Evolutionary conservation across 805 yeast genomes (phyloP).

Genomic region (Jamesozyma hellenica): DNA sequence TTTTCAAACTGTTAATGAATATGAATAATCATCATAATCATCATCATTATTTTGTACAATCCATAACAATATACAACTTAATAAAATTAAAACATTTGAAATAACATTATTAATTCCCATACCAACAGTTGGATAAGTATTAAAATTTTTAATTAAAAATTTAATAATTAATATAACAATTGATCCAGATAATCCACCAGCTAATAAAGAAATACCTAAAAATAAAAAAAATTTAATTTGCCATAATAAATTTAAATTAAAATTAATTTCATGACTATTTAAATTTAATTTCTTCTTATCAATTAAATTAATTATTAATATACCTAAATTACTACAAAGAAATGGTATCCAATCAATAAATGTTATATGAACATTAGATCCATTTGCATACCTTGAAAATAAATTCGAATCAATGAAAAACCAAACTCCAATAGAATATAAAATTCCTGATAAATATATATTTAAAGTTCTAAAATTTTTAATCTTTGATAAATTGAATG

Average conservation of each 20-base stretch:
- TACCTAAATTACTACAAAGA: constrained; percentile 79
- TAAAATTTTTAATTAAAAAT: constrained; percentile 66
- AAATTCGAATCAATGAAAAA: constrained; percentile 79
- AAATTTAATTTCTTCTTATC: constrained; percentile 34
- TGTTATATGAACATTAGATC: constrained; percentile 75
- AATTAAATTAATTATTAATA: constrained; percentile 53
- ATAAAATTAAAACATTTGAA: constrained; percentile 67
- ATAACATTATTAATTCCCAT: constrained; percentile 90
- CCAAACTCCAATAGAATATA: constrained; percentile 86
- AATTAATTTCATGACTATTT: constrained; percentile 31
- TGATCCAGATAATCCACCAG: constrained; percentile 91
- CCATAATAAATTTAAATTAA: constrained; percentile 61
- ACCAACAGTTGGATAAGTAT: constrained; percentile 74
- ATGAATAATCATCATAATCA: constrained; percentile 89
- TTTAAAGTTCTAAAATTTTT: constrained; percentile 61
- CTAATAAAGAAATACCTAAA: constrained; percentile 83
- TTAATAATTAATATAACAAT: constrained; percentile 80
- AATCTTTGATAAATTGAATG: constrained; percentile 60
- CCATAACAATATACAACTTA: constrained; percentile 87
- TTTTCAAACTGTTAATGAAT: constrained; percentile 64
- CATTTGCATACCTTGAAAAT: constrained; percentile 75
- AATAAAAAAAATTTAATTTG: constrained; percentile 86
- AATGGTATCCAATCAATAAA: constrained; percentile 95
- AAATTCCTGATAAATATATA: constrained; percentile 65
- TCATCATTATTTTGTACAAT: constrained; percentile 92